These are phyloP conservation scores for Solanum piurae DNA, from an alignment of 257 asterid species.

Conservation along the genomic window DNA sequence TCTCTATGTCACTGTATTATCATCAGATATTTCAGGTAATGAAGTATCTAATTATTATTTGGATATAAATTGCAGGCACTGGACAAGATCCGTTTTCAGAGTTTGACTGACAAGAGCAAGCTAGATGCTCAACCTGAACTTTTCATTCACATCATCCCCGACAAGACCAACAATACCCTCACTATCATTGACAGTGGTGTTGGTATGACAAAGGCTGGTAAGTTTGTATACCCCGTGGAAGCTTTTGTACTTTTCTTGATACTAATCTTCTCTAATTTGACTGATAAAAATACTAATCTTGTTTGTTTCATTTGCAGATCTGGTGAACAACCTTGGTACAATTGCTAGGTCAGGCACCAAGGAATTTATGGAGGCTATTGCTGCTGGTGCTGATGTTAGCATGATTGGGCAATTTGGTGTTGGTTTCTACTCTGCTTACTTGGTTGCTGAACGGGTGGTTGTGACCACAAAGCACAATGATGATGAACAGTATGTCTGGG, in stretches of 20 bases:
- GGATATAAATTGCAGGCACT: conserved; percentile 21
- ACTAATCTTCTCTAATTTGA: no score
- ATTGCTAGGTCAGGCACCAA: conserved; percentile 59
- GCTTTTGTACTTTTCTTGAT: not conserved
- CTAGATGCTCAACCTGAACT: conserved; percentile 53
- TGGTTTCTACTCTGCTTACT: conserved; percentile 54
- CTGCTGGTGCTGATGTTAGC: conserved; percentile 71
- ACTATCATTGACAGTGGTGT: conserved; percentile 53
- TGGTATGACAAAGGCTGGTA: conserved; percentile 74
- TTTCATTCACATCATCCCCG: conserved; percentile 48
- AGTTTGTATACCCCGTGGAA: not conserved
- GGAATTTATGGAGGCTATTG: conserved; percentile 68
- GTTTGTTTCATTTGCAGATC: conserved; percentile 20
- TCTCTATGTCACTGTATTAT: not conserved
- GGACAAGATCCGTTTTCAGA: conserved; percentile 55
- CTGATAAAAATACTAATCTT: not conserved
- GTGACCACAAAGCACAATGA: conserved; percentile 51
- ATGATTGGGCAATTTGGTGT: conserved; percentile 74
- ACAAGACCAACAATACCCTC: conserved; percentile 46
- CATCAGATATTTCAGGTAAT: not conserved
- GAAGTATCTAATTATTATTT: not conserved
- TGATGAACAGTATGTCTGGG: conserved; percentile 62
- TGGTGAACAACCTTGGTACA: conserved; percentile 66
- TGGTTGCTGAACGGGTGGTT: conserved; percentile 56
- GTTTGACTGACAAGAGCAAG: conserved; percentile 61